phyloP scores from a whole-genome alignment of 2,329 filamentous ascomycete genomes.

The Cordyceps pruinosa region DNA sequence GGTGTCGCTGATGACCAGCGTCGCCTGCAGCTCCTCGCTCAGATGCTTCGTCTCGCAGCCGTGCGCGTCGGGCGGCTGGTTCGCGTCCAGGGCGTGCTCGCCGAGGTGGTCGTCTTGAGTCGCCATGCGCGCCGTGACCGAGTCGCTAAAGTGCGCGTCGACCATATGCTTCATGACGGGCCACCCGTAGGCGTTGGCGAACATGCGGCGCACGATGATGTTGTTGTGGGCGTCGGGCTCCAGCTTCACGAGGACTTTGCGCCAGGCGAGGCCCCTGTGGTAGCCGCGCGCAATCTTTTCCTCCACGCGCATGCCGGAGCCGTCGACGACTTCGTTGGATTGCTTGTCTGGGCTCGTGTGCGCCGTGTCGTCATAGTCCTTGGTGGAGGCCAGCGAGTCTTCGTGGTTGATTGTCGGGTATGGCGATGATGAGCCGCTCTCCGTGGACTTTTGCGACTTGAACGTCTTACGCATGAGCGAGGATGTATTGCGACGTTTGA shows the following conservation, averaged over 20 bases:
- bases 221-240: constrained; percentile 99
- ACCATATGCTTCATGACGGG: constrained; percentile 92
- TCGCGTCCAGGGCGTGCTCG: constrained; percentile 61
- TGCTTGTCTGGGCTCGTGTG: constrained; percentile 40
- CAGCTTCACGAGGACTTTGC: constrained; percentile 89
- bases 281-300: constrained; percentile 97
- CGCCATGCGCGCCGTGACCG: constrained; percentile 49
- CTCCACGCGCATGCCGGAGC: constrained; percentile 77
- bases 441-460: constrained; percentile 19
- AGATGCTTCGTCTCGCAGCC: constrained; percentile 54
- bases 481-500: constrained; percentile 45
- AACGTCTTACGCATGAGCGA: constrained; percentile 28
- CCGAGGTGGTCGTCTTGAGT: constrained; percentile 60
- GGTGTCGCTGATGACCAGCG: not conserved
- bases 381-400: constrained; percentile 36
- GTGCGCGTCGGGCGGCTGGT: constrained; percentile 50
- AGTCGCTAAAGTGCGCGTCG: constrained; percentile 87
- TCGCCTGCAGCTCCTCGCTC: constrained; percentile 3
- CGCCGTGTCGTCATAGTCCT: constrained; percentile 46
- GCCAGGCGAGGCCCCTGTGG: constrained; percentile 85
- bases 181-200: constrained; percentile 96
- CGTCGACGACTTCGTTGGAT: constrained; percentile 40
- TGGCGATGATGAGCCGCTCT: constrained; percentile 29
- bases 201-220: constrained; percentile 92
- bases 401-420: constrained; percentile 31